Conservation (phyloP, 108 stramenopile species). For the Schizochytrium sp. region DNA sequence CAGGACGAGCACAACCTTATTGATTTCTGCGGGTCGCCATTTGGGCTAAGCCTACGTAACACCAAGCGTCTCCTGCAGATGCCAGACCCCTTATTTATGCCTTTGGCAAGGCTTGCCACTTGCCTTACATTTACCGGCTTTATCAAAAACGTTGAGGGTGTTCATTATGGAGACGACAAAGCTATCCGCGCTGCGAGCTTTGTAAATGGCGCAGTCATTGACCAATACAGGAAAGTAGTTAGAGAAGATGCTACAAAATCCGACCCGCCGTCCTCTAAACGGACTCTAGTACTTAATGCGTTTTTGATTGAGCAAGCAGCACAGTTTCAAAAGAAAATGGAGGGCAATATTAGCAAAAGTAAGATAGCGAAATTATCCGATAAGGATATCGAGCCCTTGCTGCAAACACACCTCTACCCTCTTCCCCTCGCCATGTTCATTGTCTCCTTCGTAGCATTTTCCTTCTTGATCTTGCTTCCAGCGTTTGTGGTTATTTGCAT, state of each 20-base stretch:
- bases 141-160: neutral
- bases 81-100: neutral
- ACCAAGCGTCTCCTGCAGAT: neutral
- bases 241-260: neutral
- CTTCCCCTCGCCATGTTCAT: constrained; percentile 6
- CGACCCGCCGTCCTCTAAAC: neutral
- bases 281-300: neutral
- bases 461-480: neutral
- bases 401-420: neutral
- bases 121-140: neutral
- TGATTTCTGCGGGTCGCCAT: neutral
- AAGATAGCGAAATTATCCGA: neutral
- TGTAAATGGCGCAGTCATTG: neutral
- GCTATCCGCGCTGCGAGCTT: neutral
- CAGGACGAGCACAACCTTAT: neutral
- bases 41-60: neutral
- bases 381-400: neutral
- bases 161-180: neutral
- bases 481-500: neutral
- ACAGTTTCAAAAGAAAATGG: neutral
- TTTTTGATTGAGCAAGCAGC: neutral
- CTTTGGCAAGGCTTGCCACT: neutral
- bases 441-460: neutral
- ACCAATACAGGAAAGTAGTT: neutral
- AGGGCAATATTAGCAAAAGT: neutral